Evolutionary conservation across 805 yeast genomes (phyloP).

Genomic region (Wickerhamomyces alni): DNA sequence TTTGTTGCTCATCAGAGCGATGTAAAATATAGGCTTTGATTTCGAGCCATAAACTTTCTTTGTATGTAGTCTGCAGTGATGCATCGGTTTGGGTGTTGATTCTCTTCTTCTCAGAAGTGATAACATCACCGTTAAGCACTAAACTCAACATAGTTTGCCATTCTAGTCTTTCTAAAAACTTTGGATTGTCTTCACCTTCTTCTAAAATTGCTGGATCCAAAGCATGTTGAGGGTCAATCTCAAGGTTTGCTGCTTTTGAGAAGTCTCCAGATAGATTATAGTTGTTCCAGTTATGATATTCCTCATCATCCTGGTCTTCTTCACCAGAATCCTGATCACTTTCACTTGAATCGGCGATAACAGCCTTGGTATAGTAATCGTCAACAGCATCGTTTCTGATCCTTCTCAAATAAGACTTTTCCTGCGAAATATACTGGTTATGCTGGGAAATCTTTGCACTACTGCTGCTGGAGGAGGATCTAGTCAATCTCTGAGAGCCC

Average conservation of each 20-base stretch:
- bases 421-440: conserved; percentile 43
- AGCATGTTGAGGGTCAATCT: conserved; percentile 37
- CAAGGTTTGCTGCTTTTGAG: conserved; percentile 37
- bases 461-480: conserved; percentile 14
- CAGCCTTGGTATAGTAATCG: conserved; percentile 69
- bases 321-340: conserved; percentile 24
- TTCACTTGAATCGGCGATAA: conserved; percentile 36
- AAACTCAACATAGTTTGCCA: conserved; percentile 94
- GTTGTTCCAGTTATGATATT: conserved; percentile 12
- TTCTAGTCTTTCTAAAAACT: conserved; percentile 71
- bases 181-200: conserved; percentile 24
- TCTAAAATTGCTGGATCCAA: conserved; percentile 16
- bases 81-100: conserved; percentile 50
- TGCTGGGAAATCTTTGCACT: conserved; percentile 20
- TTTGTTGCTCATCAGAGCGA: conserved; percentile 74
- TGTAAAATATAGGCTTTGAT: conserved; percentile 77
- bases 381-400: conserved; percentile 56
- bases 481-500: conserved; percentile 12
- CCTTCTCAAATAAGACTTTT: conserved; percentile 56
- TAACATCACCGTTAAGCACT: conserved; percentile 93
- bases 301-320: conserved; percentile 26
- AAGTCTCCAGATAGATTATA: conserved; percentile 3
- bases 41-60: conserved; percentile 82
- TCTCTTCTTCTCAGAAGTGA: conserved; percentile 81
- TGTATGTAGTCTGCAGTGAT: conserved; percentile 47